Evolutionary conservation across 2,329 filamentous ascomycete species (phyloP).

Genomic region (Exutisphaerella laricina): DNA sequence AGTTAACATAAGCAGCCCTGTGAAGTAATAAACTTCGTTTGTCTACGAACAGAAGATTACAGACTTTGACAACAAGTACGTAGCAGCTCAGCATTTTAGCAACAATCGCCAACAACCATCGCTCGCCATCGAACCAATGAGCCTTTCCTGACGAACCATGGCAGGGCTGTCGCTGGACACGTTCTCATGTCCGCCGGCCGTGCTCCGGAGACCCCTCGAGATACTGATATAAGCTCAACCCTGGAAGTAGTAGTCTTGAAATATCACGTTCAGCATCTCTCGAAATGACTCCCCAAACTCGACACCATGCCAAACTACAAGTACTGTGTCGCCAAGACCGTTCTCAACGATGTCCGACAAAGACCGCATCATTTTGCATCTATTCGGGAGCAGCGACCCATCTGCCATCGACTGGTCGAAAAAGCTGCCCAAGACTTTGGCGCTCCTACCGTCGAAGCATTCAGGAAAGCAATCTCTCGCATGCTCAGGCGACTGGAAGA

Average conservation of each 20-base stretch:
- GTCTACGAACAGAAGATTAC: background rate
- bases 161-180: too few relatives aligned
- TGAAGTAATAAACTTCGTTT: background rate
- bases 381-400: background rate
- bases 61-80: background rate
- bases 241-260: too few relatives aligned
- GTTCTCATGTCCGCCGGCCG: too few relatives aligned
- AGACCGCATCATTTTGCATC: background rate
- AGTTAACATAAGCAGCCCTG: background rate
- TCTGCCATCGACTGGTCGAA: constrained; percentile 1
- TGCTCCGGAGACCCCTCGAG: too few relatives aligned
- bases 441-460: background rate
- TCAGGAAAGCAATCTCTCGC: background rate
- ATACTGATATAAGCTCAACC: too few relatives aligned
- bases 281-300: too few relatives aligned
- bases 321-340: background rate
- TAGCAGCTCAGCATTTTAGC: too few relatives aligned
- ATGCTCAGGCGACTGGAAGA: constrained; percentile 2
- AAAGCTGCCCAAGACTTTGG: constrained; percentile 2
- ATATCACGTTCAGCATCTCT: too few relatives aligned
- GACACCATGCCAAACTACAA: background rate
- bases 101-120: too few relatives aligned
- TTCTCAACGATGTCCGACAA: constrained; percentile 1
- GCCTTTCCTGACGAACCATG: too few relatives aligned
- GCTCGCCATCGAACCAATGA: too few relatives aligned